Evolutionary conservation across 2,329 filamentous ascomycete genomes (phyloP).

Genomic region (Bipolaris oryzae): DNA sequence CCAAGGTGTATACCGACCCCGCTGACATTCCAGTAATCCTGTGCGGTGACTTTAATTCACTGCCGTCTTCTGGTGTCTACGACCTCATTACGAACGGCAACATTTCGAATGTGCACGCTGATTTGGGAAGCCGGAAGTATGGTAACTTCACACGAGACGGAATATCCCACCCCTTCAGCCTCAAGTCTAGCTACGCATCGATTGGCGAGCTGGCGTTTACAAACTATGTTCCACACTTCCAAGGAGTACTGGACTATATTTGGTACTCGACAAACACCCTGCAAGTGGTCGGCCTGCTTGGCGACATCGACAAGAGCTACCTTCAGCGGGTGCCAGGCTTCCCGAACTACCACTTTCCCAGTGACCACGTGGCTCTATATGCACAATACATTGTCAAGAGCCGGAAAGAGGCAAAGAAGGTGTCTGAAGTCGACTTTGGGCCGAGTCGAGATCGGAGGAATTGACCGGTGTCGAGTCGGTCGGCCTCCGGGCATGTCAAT

Average conservation of each 20-base stretch:
- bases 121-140: conserved; percentile 82
- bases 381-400: conserved; percentile 89
- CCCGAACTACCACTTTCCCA: conserved; percentile 92
- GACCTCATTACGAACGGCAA: conserved; percentile 84
- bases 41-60: conserved; percentile 96
- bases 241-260: conserved; percentile 92
- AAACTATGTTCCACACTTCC: conserved; percentile 95
- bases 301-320: conserved; percentile 84
- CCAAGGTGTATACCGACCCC: conserved; percentile 82
- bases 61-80: conserved; percentile 84
- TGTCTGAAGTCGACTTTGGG: conserved; percentile 47
- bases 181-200: conserved; percentile 86
- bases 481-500: conserved; percentile 31
- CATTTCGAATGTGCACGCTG: conserved; percentile 77
- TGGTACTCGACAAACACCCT: conserved; percentile 95
- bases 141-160: conserved; percentile 91
- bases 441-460: conserved; percentile 39
- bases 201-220: conserved; percentile 90
- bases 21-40: conserved; percentile 89
- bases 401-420: conserved; percentile 71
- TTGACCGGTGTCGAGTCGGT: conserved; percentile 19
- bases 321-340: conserved; percentile 87
- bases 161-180: conserved; percentile 91
- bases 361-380: conserved; percentile 88
- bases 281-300: conserved; percentile 81